These are phyloP conservation scores for Backusella australiensis DNA, from an alignment of 192 early-diverging fungal genomes.

Conservation along the genomic window DNA sequence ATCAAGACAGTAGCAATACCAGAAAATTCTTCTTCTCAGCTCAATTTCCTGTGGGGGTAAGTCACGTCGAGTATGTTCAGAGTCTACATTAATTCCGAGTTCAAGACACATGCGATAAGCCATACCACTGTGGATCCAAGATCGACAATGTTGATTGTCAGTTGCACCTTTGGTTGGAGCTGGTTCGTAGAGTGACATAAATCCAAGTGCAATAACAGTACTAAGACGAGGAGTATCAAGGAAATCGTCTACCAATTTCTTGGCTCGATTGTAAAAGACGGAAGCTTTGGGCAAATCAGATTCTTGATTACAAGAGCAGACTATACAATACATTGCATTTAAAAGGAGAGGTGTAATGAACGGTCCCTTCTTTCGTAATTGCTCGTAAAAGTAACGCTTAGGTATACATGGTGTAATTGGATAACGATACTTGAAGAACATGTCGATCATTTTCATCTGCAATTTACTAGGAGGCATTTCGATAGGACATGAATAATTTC, in stretches of 20 bases:
- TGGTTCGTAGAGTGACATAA: conserved; percentile 22
- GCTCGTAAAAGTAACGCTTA: neutral
- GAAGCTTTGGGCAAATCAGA: neutral
- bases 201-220: conserved; percentile 18
- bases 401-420: neutral
- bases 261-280: conserved; percentile 27
- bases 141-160: neutral
- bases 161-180: neutral
- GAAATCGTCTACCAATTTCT: conserved; percentile 17
- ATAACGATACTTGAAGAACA: neutral
- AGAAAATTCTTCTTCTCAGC: conserved; percentile 20
- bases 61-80: neutral
- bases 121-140: conserved; percentile 19
- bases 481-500: neutral
- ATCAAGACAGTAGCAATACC: conserved; percentile 29
- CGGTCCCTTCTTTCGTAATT: neutral
- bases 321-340: neutral
- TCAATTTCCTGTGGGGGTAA: conserved; percentile 12
- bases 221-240: conserved; percentile 25
- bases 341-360: conserved; percentile 1
- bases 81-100: conserved; percentile 14
- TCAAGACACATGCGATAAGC: conserved; percentile 21
- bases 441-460: neutral
- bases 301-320: neutral
- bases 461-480: neutral